Evolutionary conservation across 2,329 filamentous ascomycete species (phyloP), one percentile per base, ranked within the genome.

Genomic region (Penicillium sp.): DNA sequence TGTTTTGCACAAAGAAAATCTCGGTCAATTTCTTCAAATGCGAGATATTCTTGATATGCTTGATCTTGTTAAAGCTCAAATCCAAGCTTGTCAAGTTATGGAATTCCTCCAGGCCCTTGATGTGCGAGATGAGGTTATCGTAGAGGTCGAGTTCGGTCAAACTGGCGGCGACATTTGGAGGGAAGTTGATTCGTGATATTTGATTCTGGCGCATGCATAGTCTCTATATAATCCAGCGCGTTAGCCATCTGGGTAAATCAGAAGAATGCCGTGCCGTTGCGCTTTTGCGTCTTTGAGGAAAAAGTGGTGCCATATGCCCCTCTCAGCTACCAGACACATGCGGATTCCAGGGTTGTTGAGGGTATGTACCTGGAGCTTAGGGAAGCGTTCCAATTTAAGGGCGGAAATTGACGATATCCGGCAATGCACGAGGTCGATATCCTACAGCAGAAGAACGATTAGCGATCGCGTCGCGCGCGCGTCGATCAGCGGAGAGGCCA

Each of bases 51-150:
- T 95, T 95, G 74, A 98, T 95, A 71, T 96, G 90, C 69, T 95
- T 96, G 74, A 98, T 91, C 75, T 97, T 97, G 76, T 98, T 98
- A 80, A 96, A 98, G 69, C 87, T 94, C 45, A 98, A 77, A 67
- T 98, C 93, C 48, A 98, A 80, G 49, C 75, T 85, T 6, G 80
- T 88, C 47, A 98, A 79, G 53, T 86, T 77, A 12, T 77, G 81
- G 50, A 96, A 80, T 40, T 81, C 76, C 47, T 96, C 89, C 40
- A 98, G 78, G 28, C 87, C 87, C 57, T 84, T 83, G 69, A 96
- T 82, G 69, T 95, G 89, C 10, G 83, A 81, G 61, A 98, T 89
- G 17, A 95, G 78, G 69, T 98, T 98, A 72, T 98, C 93, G 74
- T 98, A 98, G 52, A 98, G 79, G 62, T 98, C 93, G 44, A 98